phyloP scores from a whole-genome alignment of 352 stramenopile species.

The Phytophthora cactorum region DNA sequence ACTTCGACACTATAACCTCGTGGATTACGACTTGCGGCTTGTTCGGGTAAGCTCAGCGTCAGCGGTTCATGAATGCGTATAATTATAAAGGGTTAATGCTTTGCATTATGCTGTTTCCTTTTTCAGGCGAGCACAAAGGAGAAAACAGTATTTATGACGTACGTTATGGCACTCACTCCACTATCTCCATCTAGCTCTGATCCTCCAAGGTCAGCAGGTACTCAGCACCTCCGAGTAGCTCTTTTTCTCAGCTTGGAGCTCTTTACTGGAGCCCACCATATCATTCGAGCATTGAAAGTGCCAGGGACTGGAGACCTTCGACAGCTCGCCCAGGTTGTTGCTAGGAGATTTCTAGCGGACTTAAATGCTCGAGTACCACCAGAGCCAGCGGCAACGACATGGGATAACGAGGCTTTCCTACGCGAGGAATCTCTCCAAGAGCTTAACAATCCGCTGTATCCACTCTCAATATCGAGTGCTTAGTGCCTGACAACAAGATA shows the following conservation, averaged over 20 bases:
- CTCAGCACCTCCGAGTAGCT: slow-evolving; percentile 34
- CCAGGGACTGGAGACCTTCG: slow-evolving; percentile 38
- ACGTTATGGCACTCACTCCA: slow-evolving; percentile 44
- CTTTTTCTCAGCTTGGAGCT: slow-evolving; percentile 58
- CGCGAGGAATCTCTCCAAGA: slow-evolving; percentile 43
- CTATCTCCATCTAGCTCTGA: neutral
- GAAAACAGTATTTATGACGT: slow-evolving; percentile 56
- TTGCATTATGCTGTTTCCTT: neutral
- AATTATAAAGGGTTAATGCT: neutral
- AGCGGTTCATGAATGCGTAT: neutral
- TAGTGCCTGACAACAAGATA: slow-evolving; percentile 30
- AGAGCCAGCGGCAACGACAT: slow-evolving; percentile 26
- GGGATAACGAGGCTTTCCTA: slow-evolving; percentile 51
- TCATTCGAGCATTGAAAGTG: slow-evolving; percentile 56
- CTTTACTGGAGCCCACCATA: slow-evolving; percentile 43
- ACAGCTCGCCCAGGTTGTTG: slow-evolving; percentile 38
- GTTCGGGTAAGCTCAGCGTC: slow-evolving; percentile 41
- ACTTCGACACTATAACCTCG: slow-evolving; percentile 47
- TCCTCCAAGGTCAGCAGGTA: neutral
- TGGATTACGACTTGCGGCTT: slow-evolving; percentile 70
- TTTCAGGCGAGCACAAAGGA: slow-evolving; percentile 36
- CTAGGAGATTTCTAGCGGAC: slow-evolving; percentile 37
- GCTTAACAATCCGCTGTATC: slow-evolving; percentile 52
- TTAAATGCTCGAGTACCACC: slow-evolving; percentile 28
- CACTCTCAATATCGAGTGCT: slow-evolving; percentile 53